Evolutionary conservation across 2,329 filamentous ascomycete genomes (phyloP).

Genomic region (Alternaria alternata): DNA sequence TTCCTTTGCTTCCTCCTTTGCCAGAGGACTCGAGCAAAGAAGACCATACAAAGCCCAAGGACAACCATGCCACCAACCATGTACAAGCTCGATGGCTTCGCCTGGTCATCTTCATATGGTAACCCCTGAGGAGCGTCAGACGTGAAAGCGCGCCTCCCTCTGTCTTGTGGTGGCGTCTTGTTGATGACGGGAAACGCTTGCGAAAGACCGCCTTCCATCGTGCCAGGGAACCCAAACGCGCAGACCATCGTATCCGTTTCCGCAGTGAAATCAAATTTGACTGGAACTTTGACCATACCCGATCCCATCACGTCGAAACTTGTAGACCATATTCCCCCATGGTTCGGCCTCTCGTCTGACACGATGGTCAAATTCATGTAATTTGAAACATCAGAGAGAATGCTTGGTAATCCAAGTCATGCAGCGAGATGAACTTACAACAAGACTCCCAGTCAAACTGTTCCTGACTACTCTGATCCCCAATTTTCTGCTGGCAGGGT

Average conservation of each 20-base stretch:
- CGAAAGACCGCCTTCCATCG: background rate
- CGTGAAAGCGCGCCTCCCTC: background rate
- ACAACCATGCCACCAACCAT: background rate
- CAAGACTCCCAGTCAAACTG: background rate
- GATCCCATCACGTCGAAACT: background rate
- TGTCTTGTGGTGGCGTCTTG: background rate
- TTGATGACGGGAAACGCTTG: background rate
- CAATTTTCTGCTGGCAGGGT: background rate
- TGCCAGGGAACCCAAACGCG: background rate
- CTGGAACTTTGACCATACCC: background rate
- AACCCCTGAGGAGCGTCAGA: background rate
- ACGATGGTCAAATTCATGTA: background rate
- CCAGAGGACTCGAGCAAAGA: background rate
- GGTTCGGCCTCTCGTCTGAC: background rate
- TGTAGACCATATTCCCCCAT: background rate
- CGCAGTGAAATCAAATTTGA: background rate
- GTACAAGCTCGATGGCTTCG: background rate
- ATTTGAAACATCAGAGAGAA: background rate
- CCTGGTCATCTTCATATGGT: background rate
- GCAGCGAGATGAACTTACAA: background rate
- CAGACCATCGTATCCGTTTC: constrained; percentile 1
- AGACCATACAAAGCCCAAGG: background rate
- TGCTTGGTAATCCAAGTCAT: no score
- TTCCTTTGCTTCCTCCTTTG: background rate
- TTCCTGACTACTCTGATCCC: background rate